phyloP scores from a whole-genome alignment of 2,329 filamentous ascomycete species.

The Camillea tinctor region DNA sequence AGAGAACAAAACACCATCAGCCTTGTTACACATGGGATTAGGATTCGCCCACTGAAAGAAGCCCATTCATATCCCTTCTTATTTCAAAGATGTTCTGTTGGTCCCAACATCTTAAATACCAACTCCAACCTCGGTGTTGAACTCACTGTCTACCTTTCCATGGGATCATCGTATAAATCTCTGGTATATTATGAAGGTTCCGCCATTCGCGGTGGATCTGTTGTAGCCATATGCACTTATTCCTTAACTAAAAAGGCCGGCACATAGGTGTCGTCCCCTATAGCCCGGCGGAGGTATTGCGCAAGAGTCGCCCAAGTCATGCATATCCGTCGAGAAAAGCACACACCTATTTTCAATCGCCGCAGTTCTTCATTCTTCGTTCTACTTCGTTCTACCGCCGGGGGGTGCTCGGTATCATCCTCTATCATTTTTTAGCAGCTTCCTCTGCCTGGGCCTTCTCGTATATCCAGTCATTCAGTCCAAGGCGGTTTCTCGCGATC shows the following conservation, averaged over 20 bases:
- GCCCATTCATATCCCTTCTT: not conserved
- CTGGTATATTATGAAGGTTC: too few relatives aligned
- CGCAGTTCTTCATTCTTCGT: not conserved
- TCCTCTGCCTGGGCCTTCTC: slow-evolving; percentile 69
- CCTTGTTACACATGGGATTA: not conserved
- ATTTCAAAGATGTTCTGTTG: not conserved
- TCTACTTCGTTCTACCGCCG: not conserved
- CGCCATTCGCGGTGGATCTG: too few relatives aligned
- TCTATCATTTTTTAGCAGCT: not conserved
- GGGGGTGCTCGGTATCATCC: not conserved
- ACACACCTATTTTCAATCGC: not conserved
- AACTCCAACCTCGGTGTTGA: not conserved
- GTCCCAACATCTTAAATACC: not conserved
- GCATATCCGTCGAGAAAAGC: too few relatives aligned
- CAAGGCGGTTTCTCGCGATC: slow-evolving; percentile 77
- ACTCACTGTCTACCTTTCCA: not conserved
- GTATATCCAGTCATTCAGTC: slow-evolving; percentile 96
- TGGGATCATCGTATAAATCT: too few relatives aligned
- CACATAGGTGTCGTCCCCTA: too few relatives aligned
- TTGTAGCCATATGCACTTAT: too few relatives aligned
- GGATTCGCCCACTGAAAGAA: not conserved
- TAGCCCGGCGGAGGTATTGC: too few relatives aligned
- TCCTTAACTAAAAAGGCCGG: too few relatives aligned
- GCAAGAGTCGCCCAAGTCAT: too few relatives aligned
- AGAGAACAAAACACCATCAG: not conserved